Evolutionary conservation across 2,329 filamentous ascomycete genomes (phyloP).

Genomic region (Hymenoscyphus linearis): DNA sequence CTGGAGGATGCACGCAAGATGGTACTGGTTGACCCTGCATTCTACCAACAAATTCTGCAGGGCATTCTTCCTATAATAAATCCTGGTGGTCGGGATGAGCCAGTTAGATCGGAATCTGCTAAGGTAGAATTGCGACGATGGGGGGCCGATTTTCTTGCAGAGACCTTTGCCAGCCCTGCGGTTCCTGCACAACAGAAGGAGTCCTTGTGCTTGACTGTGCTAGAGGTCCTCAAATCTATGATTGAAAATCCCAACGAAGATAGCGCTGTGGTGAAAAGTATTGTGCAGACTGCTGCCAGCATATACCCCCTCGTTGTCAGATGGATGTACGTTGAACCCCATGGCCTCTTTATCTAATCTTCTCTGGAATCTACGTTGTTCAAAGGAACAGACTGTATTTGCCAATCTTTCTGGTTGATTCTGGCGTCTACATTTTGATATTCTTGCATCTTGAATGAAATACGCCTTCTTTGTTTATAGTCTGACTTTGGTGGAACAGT

Average conservation of each 20-base stretch:
- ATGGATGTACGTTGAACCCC: constrained; percentile 72
- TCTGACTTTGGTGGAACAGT: constrained; percentile 44
- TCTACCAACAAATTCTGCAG: constrained; percentile 88
- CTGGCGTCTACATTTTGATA: background rate
- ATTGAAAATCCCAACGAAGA: constrained; percentile 72
- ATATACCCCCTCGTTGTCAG: constrained; percentile 88
- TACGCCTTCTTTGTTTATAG: background rate
- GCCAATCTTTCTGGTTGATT: background rate
- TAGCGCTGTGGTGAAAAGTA: constrained; percentile 72
- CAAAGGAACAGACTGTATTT: background rate
- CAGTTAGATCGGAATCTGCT: constrained; percentile 34
- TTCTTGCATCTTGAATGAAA: background rate
- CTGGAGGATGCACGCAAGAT: constrained; percentile 87
- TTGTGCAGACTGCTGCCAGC: constrained; percentile 84
- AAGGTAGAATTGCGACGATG: constrained; percentile 83
- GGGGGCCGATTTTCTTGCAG: constrained; percentile 92
- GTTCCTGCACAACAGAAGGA: constrained; percentile 74
- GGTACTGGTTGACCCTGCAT: constrained; percentile 77
- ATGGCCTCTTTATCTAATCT: constrained; percentile 6
- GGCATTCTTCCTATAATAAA: constrained; percentile 90
- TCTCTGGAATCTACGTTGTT: background rate
- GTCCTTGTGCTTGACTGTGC: constrained; percentile 67
- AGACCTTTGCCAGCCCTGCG: constrained; percentile 91
- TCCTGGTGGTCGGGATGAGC: constrained; percentile 38
- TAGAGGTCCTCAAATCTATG: constrained; percentile 70